Evolutionary conservation across 179 eudicot genomes (phyloP), one percentile per base, ranked within the genome.

Genomic region (Vitellaria paradoxa): DNA sequence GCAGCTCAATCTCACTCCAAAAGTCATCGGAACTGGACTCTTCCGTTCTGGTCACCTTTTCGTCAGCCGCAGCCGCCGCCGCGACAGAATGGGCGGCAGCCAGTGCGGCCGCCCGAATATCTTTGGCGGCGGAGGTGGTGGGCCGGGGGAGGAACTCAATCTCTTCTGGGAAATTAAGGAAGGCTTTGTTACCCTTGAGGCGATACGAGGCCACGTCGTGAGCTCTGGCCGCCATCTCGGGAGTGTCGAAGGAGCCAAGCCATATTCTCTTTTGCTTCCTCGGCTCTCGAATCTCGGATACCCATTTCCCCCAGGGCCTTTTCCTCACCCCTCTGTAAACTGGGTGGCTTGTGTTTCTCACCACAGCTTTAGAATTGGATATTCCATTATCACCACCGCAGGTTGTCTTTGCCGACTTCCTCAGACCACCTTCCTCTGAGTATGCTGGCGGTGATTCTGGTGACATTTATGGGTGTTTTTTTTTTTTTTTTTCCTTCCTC

Each of bases 281-380:
- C 15, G 68, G 68, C 68, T 64, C 68, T 9, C 68, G 75, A 57
- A 72, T 57, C 65, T 72, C 75, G 1, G 65, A 72, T 17, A 72
- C 75, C 75, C 75, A 72, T 24, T 40, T 72, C 12, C 75, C 75
- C 64, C 65, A 72, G 10, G 37, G 64, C 50, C 75, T 26, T 9
- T 40, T 42, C 9, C 75, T 56, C 7, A 72, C 75, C 7, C 75
- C 75, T 57, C 75, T 15, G 17, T 72, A 53, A 4, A 9, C 7
- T 30, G 17, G 12, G 14, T 65, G 61, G 61, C 61, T 57, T 57
- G 18, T 57, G 5, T 15, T 57, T 5, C 61, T 57, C 6, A 5
- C 61, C 1, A 57, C 2, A 11, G 61, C 18, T 57, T 57, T 57
- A 15, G 5, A 57, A 14, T 30, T 30, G 37, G 37, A 1, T 30